These are phyloP conservation scores for Naematelia encephala DNA, from an alignment of 768 basidiomycete genomes.

Conservation along the genomic window DNA sequence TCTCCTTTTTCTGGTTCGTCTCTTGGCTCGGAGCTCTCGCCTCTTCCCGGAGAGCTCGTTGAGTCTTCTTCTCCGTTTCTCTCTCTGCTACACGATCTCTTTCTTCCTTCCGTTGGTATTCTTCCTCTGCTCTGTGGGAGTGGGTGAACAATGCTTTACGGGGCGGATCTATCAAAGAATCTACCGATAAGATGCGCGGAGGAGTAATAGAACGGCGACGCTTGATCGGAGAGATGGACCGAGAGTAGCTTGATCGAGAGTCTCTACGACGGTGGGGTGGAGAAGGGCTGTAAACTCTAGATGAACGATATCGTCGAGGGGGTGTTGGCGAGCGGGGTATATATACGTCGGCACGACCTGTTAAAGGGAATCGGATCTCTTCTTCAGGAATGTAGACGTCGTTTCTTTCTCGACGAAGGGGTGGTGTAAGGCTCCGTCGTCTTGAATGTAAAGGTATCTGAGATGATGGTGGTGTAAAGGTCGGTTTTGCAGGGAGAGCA, in stretches of 20 bases:
- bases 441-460: neutral
- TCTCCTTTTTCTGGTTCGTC: neutral
- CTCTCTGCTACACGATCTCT: neutral
- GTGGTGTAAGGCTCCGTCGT: slow-evolving; percentile 7
- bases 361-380: neutral
- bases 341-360: slow-evolving; percentile 10
- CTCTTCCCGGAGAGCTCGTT: neutral
- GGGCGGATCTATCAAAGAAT: neutral
- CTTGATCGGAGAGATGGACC: slow-evolving; percentile 8
- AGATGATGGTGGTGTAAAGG: slow-evolving; percentile 2
- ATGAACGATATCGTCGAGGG: slow-evolving; percentile 9
- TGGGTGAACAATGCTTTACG: neutral
- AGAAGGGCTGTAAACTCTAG: slow-evolving; percentile 9
- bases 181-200: neutral
- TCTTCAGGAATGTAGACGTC: slow-evolving; percentile 9
- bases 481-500: slow-evolving; percentile 18
- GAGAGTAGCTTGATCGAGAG: slow-evolving; percentile 13
- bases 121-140: neutral
- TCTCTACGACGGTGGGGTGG: neutral
- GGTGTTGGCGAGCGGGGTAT: slow-evolving; percentile 9
- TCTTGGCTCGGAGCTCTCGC: neutral
- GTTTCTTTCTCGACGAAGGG: slow-evolving; percentile 2
- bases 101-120: neutral
- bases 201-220: neutral
- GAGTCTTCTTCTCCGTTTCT: neutral